Evolutionary conservation across 495 filamentous ascomycete species (phyloP).

Genomic region (Friedmanniomyces endolithicus): DNA sequence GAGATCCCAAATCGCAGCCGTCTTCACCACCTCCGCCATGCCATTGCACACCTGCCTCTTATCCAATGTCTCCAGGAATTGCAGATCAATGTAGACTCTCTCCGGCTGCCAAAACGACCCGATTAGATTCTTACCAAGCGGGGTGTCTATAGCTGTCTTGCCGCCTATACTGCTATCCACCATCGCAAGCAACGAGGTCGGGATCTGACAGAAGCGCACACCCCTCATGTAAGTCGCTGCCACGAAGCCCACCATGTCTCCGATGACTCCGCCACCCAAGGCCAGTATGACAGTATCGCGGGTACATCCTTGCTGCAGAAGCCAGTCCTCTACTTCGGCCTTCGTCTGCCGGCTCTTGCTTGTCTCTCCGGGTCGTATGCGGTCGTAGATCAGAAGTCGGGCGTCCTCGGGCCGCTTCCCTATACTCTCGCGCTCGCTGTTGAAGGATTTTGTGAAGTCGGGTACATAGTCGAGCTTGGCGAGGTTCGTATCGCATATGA

Average conservation of each 20-base stretch:
- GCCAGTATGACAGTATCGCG: slow-evolving; percentile 91
- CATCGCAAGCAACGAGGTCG: slow-evolving; percentile 90
- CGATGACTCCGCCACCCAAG: slow-evolving; percentile 93
- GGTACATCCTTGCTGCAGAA: slow-evolving; percentile 82
- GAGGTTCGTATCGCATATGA: slow-evolving; percentile 93
- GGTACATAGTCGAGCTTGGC: slow-evolving; percentile 60
- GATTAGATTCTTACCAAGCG: slow-evolving; percentile 92
- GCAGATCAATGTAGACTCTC: slow-evolving; percentile 85
- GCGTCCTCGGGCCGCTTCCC: slow-evolving; percentile 29
- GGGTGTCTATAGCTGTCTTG: slow-evolving; percentile 95
- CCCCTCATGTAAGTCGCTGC: slow-evolving; percentile 98
- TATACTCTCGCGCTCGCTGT: slow-evolving; percentile 20
- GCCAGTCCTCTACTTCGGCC: slow-evolving; percentile 94
- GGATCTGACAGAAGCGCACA: slow-evolving; percentile 89
- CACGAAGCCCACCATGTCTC: slow-evolving; percentile 93
- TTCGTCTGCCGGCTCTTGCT: slow-evolving; percentile 89
- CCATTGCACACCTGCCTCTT: slow-evolving; percentile 94
- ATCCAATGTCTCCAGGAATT: slow-evolving; percentile 83
- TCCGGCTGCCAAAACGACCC: slow-evolving; percentile 94
- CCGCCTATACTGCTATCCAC: slow-evolving; percentile 97
- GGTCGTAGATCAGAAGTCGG: slow-evolving; percentile 68
- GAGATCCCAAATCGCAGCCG: slow-evolving; percentile 89
- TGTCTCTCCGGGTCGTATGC: slow-evolving; percentile 75
- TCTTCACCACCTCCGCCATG: slow-evolving; percentile 84
- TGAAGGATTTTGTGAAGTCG: slow-evolving; percentile 60